phyloP scores from a whole-genome alignment of 495 filamentous ascomycete genomes.

The Xylaria longipes region DNA sequence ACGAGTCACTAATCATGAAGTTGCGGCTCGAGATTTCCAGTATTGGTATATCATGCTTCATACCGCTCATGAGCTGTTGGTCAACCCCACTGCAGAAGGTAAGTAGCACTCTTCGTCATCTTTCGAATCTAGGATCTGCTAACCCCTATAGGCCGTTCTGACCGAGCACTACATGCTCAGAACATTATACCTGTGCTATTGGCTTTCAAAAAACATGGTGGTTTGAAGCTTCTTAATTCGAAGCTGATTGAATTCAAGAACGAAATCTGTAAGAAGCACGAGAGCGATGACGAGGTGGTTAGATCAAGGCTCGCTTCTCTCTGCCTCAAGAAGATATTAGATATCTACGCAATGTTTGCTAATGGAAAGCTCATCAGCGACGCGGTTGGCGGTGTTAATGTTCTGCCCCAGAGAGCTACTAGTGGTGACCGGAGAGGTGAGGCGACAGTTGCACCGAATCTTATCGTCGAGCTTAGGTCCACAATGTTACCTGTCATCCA shows the following conservation, averaged over 20 bases:
- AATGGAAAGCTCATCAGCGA: conserved; percentile 80
- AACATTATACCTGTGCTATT: conserved; percentile 81
- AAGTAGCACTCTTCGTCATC: conserved; percentile 40
- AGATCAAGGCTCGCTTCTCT: conserved; percentile 48
- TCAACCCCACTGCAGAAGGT: conserved; percentile 64
- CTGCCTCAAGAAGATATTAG: conserved; percentile 84
- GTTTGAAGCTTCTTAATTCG: conserved; percentile 73
- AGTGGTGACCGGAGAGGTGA: conserved; percentile 64
- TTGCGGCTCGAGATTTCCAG: conserved; percentile 60
- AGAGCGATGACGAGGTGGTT: conserved; percentile 41
- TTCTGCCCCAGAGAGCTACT: conserved; percentile 56
- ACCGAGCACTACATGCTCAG: conserved; percentile 47
- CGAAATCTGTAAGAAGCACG: conserved; percentile 58
- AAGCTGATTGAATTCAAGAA: conserved; percentile 76
- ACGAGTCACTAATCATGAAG: conserved; percentile 36
- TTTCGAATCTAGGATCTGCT: conserved; percentile 10
- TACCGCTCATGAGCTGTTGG: conserved; percentile 74
- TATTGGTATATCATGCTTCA: conserved; percentile 84
- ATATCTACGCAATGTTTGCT: conserved; percentile 76
- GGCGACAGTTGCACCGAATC: conserved; percentile 74
- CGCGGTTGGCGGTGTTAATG: conserved; percentile 67
- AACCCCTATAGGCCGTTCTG: conserved; percentile 32
- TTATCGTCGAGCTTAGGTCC: conserved; percentile 86
- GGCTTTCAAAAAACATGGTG: conserved; percentile 81
- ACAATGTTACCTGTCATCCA: conserved; percentile 79